These are phyloP conservation scores for Macrolepiota fuliginosa DNA, from an alignment of 768 basidiomycete genomes.

Conservation along the genomic window DNA sequence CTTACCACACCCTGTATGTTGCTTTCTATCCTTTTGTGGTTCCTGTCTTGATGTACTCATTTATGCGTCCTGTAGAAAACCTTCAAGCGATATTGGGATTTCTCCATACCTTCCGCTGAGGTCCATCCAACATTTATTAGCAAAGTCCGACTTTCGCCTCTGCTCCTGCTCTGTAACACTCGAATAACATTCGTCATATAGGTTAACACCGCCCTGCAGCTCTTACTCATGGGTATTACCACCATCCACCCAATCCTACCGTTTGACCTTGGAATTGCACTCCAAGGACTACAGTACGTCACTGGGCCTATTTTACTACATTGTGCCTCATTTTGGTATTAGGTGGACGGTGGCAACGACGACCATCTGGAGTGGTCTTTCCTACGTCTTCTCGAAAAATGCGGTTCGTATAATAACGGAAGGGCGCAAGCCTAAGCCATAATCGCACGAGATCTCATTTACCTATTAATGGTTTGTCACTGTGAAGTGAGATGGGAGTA, in stretches of 20 bases:
- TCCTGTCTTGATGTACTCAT: not conserved
- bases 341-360: constrained; percentile 89
- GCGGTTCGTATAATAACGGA: constrained; percentile 58
- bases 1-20: constrained; percentile 78
- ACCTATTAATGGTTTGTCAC: too few species aligned
- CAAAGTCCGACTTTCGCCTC: constrained; percentile 52
- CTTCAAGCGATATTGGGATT: constrained; percentile 91
- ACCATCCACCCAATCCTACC: constrained; percentile 82
- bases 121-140: constrained; percentile 92
- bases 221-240: constrained; percentile 86
- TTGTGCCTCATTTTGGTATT: constrained; percentile 8
- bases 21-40: not conserved
- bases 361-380: constrained; percentile 89
- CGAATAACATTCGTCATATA: constrained; percentile 25
- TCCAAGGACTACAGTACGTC: constrained; percentile 77
- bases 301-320: not conserved
- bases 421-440: constrained; percentile 3
- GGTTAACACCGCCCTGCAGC: constrained; percentile 92
- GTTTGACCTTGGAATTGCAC: constrained; percentile 46
- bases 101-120: constrained; percentile 92
- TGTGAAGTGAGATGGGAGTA: not conserved
- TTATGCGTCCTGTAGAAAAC: constrained; percentile 64
- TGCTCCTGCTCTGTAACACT: not conserved
- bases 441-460: not conserved
- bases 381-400: constrained; percentile 74